A percentile compares a stretch with the other conserved stretches of the same genome.
phyloP scores from a whole-genome alignment of 306 rosid species.

The Acmispon strigosus region DNA sequence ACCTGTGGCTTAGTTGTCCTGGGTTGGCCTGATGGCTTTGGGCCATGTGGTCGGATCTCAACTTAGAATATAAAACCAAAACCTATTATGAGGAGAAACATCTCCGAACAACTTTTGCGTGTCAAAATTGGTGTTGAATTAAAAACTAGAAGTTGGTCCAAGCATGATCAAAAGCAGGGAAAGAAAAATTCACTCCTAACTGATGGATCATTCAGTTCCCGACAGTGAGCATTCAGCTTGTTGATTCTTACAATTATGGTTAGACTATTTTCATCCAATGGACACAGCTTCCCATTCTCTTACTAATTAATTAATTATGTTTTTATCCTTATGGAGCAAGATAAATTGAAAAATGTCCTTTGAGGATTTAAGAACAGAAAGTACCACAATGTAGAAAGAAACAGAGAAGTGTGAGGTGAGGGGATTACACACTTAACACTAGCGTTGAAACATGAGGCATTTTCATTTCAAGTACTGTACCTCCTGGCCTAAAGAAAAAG shows the following conservation, averaged over 20 bases:
- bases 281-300: not conserved
- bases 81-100: too few relatives aligned
- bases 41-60: too few relatives aligned
- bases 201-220: not conserved
- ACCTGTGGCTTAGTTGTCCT: too few relatives aligned
- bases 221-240: not conserved
- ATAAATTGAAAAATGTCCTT: constrained; percentile 8
- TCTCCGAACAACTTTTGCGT: too few relatives aligned
- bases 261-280: not conserved
- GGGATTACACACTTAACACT: not conserved
- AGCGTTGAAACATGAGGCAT: not conserved
- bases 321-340: not conserved
- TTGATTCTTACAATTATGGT: not conserved
- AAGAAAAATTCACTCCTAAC: not conserved
- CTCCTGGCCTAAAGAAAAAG: not conserved
- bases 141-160: too few relatives aligned
- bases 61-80: too few relatives aligned
- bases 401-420: constrained; percentile 23
- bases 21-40: too few relatives aligned
- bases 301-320: not conserved
- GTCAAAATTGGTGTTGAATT: too few relatives aligned
- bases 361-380: not conserved
- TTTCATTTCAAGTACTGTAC: constrained; percentile 25
- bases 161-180: not conserved
- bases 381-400: constrained; percentile 1